Evolutionary conservation across 371 early-diverging fungal genomes (phyloP).

Genomic region (Rozella allomycis): DNA sequence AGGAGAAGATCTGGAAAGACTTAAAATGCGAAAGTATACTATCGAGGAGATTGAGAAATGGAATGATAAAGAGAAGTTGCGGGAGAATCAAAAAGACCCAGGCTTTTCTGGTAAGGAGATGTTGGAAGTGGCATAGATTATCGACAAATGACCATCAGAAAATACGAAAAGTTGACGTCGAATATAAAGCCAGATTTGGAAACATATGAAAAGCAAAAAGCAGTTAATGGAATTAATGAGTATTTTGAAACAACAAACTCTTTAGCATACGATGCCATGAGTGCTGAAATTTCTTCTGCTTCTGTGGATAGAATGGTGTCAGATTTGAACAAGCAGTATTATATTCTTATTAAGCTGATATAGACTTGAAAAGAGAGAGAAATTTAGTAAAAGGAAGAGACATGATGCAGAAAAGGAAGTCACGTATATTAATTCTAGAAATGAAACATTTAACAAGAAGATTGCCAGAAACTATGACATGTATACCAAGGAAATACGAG

Average conservation of each 20-base stretch:
- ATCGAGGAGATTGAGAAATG: conserved; percentile 66
- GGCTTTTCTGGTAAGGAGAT: conserved; percentile 52
- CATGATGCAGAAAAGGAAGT: conserved; percentile 60
- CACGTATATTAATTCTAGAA: conserved; percentile 86
- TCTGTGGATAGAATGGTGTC: conserved; percentile 48
- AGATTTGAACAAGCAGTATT: conserved; percentile 54
- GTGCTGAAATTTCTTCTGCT: conserved; percentile 33
- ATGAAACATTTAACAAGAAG: conserved; percentile 83
- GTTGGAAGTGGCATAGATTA: conserved; percentile 27
- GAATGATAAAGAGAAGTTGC: conserved; percentile 51
- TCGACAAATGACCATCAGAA: conserved; percentile 59
- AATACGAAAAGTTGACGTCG: conserved; percentile 49
- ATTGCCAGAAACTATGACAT: conserved; percentile 70
- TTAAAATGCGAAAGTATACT: conserved; percentile 55
- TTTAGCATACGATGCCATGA: conserved; percentile 33
- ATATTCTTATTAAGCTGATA: conserved; percentile 5
- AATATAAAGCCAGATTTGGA: conserved; percentile 61
- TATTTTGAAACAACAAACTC: conserved; percentile 29
- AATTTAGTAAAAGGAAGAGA: conserved; percentile 47
- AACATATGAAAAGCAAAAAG: conserved; percentile 45
- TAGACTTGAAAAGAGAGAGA: conserved; percentile 38
- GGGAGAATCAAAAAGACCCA: conserved; percentile 35
- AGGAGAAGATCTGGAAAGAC: conserved; percentile 61
- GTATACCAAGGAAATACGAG: conserved; percentile 76
- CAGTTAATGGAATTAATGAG: conserved; percentile 11